Conservation (phyloP, 495 filamentous ascomycete species). For the Letharia lupina region DNA sequence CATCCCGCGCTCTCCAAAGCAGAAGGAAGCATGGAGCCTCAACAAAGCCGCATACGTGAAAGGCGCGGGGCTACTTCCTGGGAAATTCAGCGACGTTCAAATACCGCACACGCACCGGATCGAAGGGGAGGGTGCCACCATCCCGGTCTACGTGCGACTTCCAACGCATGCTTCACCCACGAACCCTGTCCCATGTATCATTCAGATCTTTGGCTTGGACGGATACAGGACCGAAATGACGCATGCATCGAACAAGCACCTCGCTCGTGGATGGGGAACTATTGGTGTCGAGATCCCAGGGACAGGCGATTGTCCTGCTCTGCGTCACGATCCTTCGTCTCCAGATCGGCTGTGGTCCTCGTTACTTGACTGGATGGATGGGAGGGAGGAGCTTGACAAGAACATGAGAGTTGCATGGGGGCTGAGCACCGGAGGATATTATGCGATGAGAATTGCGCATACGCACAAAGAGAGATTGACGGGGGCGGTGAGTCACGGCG, state of each 20-base stretch:
- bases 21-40: constrained; percentile 54
- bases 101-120: constrained; percentile 49
- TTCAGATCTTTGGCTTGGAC: constrained; percentile 69
- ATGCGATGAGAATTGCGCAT: constrained; percentile 64
- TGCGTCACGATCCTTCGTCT: constrained; percentile 42
- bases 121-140: constrained; percentile 40
- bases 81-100: constrained; percentile 48
- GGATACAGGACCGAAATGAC: constrained; percentile 75
- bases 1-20: constrained; percentile 40
- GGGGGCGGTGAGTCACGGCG: constrained; percentile 60
- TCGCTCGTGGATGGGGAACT: constrained; percentile 50
- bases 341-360: constrained; percentile 47
- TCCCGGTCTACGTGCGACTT: constrained; percentile 58
- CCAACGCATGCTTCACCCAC: constrained; percentile 37
- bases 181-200: constrained; percentile 48
- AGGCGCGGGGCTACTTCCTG: constrained; percentile 47
- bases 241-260: constrained; percentile 56
- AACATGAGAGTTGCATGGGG: constrained; percentile 58
- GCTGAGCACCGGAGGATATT: constrained; percentile 66
- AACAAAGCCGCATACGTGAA: constrained; percentile 59
- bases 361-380: constrained; percentile 57
- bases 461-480: constrained; percentile 53
- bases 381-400: constrained; percentile 52
- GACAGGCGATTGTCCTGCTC: constrained; percentile 69
- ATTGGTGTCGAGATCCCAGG: constrained; percentile 70